Evolutionary conservation across 768 basidiomycete genomes (phyloP), one percentile per base, ranked within the genome.

Genomic region (Lenzites betulinus): DNA sequence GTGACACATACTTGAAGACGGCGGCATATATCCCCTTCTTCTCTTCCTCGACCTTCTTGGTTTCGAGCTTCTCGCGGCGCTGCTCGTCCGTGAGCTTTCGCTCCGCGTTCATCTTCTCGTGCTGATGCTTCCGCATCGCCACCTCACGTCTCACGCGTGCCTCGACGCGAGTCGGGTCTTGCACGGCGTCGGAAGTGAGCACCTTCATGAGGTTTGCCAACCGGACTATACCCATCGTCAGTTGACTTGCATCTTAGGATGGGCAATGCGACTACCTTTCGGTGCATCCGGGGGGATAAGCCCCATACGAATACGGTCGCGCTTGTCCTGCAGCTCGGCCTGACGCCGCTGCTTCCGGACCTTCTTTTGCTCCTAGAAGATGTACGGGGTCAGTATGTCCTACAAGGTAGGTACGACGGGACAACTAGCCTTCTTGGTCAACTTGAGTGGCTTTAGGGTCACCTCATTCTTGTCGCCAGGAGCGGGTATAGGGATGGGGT

Each of bases 131-230:
- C 63, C 97, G 83, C 79, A 88, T 89, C 0, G 92, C 91, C 28
- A 98, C 96, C 73, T 99, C 97, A 35, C 92, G 82, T 47, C 94
- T 82, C 15, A 99, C 95, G 33, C 93, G 89, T 6, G 96, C 96
- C 73, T 99, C 97, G 3, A 99, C 93, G 51, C 95, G 88, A 2
- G 97, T 99, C 0, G 97, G 97, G 71, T 98, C 97, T 82, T 94
- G 92, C 25, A 99, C 89, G 0, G 95, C 96, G 69, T 98, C 95
- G 9, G 92, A 92, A 0, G 97, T 98, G 26, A 99, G 79, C 16
- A 99, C 97, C 70, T 93, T 94, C 95, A 98, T 98, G 71, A 98
- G 75, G 74, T 99, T 99, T 42, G 92, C 85, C 61, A 99, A 79
- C 28, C 94, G 93, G 58, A 99, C 96, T 95, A 61, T 9, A 59